Base-by-base conservation (phyloP, 2,329 filamentous ascomycete species). In the Xylariaceae sp. region DNA sequence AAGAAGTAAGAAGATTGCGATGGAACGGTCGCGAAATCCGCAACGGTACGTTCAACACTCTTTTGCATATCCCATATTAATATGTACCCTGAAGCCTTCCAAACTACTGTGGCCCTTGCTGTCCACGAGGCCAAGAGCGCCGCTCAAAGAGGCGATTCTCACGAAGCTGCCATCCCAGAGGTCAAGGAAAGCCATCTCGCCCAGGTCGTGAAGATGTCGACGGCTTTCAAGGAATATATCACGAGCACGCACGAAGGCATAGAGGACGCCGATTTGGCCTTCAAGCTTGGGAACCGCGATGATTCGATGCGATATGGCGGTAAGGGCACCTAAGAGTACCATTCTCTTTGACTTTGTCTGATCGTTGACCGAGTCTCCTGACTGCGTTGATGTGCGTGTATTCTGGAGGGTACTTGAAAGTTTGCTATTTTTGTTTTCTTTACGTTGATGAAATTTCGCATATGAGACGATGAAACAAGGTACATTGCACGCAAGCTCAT, bases 91-190 rank as follows among this genome's bases (percentile, higher is more conserved):
- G 6, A 14, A 55, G 57, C 52, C 31, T 55, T 59, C 18, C 55
- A 57, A 53, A 51, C 55, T 1, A 52, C 57, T 3, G 57, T 55
- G 28, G 50, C 57, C 9, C 50, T 59, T 10, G 57, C 57, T 13
- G 34, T 53, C 14, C 53, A 52, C 18, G 47, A 55, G 31, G 48
- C 50, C 10, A 47, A 49, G 38, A 17, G 31, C 11, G 50, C 50
- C 22, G 44, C 44, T 22, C 47, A 50, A 18, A 55, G 41, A n/a
- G 50, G 41, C 5, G 49, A 39, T 1, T 9, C 16, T 6, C 28
- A 41, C 31, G 45, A 51, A 40, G 55, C 52, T 38, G 45, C 41
- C 6, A 42, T 56, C 22, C 51, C 48, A 16, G 51, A 54, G 42
- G 49, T 54, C n/a, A 56, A 51, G 18, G 54, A 54, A 44, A 53